Base-by-base conservation (phyloP, 371 early-diverging fungal genomes). In the Rhizomucor miehei region DNA sequence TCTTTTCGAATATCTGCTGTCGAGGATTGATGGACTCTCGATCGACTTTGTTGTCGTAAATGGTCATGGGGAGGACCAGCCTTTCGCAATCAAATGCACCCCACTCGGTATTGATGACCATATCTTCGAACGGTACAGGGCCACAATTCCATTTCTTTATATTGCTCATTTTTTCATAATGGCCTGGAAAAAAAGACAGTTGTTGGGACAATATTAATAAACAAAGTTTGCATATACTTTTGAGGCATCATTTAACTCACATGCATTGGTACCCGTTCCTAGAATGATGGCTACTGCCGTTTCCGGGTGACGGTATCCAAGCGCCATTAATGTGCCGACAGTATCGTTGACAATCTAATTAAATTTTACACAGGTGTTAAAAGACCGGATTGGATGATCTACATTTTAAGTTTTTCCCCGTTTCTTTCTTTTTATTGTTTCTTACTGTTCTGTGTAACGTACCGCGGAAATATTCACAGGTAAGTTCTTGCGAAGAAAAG, bases 231-330 rank as follows among this genome's bases (percentile, higher is more conserved):
- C n/a, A n/a, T n/a, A n/a, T n/a, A n/a, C n/a, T n/a, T n/a, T n/a
- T n/a, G n/a, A n/a, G n/a, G n/a, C n/a, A n/a, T n/a, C n/a, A n/a
- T n/a, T n/a, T n/a, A n/a, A n/a, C 63, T 50, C 57, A 62, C 64
- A 55, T 29, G 93, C 95, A 64, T 98, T 98, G 59, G 93, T 89
- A 35, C 99, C 99, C 12, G 99, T 99, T 50, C 99, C 99, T 37
- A 97, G 79, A 57, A 96, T 95, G 23, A 95, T 90, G 59, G 95
- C 96, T 69, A 95, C 82, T 56, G 80, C 70, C 20, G 94, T 92
- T 39, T 86, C 81, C 14, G 94, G 91, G 51, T 87, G 62, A 48
- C 71, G 63, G 78, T 95, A 96, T 1, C 90, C 91, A 51, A 92
- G 86, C 37, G 94, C 88, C 65, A 95, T 80, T 49, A 96, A 73